Evolutionary conservation across 2,329 filamentous ascomycete species (phyloP).

Genomic region (Talaromyces verruculosus): DNA sequence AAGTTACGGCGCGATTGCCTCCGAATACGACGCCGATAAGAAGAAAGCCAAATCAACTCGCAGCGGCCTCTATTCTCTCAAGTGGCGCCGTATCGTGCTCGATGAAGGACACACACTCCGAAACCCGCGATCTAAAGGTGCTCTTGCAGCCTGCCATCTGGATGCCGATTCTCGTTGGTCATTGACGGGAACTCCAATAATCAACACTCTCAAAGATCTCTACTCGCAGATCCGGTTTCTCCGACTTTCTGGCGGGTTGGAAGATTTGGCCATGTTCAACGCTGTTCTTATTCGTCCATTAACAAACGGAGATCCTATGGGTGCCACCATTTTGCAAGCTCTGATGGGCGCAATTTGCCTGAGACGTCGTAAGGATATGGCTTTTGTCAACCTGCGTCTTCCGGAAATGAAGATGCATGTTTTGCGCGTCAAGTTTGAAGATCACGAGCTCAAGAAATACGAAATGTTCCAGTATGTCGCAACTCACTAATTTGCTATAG

Average conservation of each 20-base stretch:
- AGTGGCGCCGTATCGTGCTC: constrained; percentile 77
- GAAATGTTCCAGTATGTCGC: constrained; percentile 64
- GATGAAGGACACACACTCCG: constrained; percentile 83
- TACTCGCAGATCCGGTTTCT: constrained; percentile 79
- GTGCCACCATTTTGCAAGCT: constrained; percentile 66
- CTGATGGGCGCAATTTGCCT: constrained; percentile 80
- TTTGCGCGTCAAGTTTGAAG: constrained; percentile 69
- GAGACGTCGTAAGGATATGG: constrained; percentile 82
- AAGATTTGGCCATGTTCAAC: constrained; percentile 72
- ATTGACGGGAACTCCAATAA: constrained; percentile 76
- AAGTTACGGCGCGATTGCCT: constrained; percentile 74
- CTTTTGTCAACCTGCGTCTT: constrained; percentile 76
- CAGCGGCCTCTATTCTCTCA: constrained; percentile 60
- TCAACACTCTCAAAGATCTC: constrained; percentile 79
- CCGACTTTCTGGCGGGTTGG: constrained; percentile 70
- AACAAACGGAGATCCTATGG: constrained; percentile 55
- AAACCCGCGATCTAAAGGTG: constrained; percentile 71
- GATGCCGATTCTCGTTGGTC: constrained; percentile 74
- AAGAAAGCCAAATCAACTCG: constrained; percentile 36
- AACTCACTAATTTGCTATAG: constrained; percentile 25
- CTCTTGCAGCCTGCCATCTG: constrained; percentile 66
- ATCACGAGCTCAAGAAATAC: constrained; percentile 75
- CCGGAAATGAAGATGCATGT: constrained; percentile 76
- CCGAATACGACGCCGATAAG: constrained; percentile 58
- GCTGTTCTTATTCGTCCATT: constrained; percentile 68